phyloP scores from a whole-genome alignment of 2,329 filamentous ascomycete genomes.

The Epichloe gansuensis region DNA sequence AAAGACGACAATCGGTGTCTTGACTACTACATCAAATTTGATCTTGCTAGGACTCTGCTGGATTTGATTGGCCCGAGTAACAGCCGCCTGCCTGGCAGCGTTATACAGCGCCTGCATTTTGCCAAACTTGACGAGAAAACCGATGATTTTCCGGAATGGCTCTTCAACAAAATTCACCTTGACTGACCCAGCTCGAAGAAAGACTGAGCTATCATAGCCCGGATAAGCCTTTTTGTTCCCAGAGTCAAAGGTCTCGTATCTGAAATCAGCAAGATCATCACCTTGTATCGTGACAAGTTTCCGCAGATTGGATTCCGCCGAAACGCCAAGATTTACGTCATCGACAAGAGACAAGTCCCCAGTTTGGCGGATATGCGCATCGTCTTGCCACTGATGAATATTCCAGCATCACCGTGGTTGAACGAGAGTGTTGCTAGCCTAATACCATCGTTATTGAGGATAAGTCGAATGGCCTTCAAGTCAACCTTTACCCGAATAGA shows the following conservation, averaged over 20 bases:
- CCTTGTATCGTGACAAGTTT: slow-evolving; percentile 91
- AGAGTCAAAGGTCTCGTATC: slow-evolving; percentile 88
- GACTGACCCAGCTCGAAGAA: slow-evolving; percentile 81
- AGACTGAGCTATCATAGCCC: slow-evolving; percentile 88
- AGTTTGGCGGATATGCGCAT: slow-evolving; percentile 82
- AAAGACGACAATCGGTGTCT: slow-evolving; percentile 93
- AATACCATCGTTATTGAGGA: slow-evolving; percentile 96
- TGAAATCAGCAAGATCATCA: slow-evolving; percentile 89
- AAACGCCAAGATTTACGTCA: slow-evolving; percentile 84
- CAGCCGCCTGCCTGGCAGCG: slow-evolving; percentile 84
- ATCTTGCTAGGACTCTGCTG: slow-evolving; percentile 84
- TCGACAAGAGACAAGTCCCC: slow-evolving; percentile 78
- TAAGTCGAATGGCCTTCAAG: slow-evolving; percentile 82
- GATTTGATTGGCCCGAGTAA: slow-evolving; percentile 84
- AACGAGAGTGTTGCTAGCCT: slow-evolving; percentile 85
- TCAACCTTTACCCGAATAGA: slow-evolving; percentile 92
- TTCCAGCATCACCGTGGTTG: slow-evolving; percentile 80
- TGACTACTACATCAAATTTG: slow-evolving; percentile 87
- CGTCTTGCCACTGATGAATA: slow-evolving; percentile 74
- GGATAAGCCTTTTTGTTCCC: slow-evolving; percentile 62
- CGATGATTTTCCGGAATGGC: slow-evolving; percentile 94
- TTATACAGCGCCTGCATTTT: slow-evolving; percentile 99
- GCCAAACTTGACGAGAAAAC: slow-evolving; percentile 96
- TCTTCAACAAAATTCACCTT: slow-evolving; percentile 97
- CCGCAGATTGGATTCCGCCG: slow-evolving; percentile 67